Conservation (phyloP, 148 eudicot species). For the Vaccinium myrtillus region DNA sequence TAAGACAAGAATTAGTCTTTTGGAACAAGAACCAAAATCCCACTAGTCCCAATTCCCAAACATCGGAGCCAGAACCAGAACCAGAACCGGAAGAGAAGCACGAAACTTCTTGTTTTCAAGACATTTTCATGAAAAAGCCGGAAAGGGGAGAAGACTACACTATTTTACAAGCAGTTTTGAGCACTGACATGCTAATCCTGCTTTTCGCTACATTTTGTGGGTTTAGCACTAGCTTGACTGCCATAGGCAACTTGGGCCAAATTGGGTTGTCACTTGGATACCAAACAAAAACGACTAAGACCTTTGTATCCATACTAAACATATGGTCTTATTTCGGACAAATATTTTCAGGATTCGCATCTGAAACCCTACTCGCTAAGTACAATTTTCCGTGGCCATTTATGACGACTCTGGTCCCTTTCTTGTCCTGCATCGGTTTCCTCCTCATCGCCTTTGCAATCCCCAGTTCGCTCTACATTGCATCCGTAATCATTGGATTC, state of each 20-base stretch:
- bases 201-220: conserved; percentile 18
- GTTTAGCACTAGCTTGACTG: conserved; percentile 17
- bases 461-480: conserved; percentile 17
- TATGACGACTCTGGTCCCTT: conserved; percentile 16
- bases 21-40: conserved; percentile 3
- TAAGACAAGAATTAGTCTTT: conserved; percentile 11
- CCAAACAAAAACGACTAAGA: conserved; percentile 15
- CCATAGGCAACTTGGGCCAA: conserved; percentile 16
- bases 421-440: conserved; percentile 17
- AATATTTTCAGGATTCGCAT: conserved; percentile 19
- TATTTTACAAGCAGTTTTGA: conserved; percentile 19
- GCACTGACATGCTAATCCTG: conserved; percentile 21
- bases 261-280: conserved; percentile 18
- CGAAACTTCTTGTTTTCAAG: neutral
- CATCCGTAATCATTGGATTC: conserved; percentile 21
- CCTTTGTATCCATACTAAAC: conserved; percentile 17
- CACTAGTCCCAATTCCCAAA: neutral
- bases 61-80: too few relatives aligned
- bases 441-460: conserved; percentile 20
- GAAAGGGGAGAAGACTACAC: conserved; percentile 22
- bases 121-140: conserved; percentile 15
- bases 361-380: conserved; percentile 13
- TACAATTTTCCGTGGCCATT: conserved; percentile 16
- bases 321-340: conserved; percentile 21
- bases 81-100: neutral